Evolutionary conservation across 768 basidiomycete genomes (phyloP), one percentile per base, ranked within the genome.

Genomic region (Mycena latifolia): DNA sequence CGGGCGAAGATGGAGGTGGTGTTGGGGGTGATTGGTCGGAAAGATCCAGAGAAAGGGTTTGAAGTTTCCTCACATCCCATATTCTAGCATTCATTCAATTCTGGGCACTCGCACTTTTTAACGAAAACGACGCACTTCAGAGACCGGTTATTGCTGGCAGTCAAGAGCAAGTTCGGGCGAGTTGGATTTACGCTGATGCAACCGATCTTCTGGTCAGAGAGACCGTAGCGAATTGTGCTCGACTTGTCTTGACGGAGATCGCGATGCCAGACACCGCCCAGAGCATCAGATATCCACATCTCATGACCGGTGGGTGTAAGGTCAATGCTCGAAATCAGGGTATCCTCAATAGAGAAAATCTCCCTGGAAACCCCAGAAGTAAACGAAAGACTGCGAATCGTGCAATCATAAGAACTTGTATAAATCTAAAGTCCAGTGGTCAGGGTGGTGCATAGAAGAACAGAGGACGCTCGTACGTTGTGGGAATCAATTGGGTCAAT

Each of bases 391-490:
- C 80, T 81, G 24, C 94, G 90, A 63, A 95, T 78, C 3, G 90
- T 94, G 72, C 89, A 89, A 72, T 95, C 94, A 67, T 95, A 95
- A 14, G 94, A 87, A 47, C 88, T 90, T 14, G 93, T 95, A 72
- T 89, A 94, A 15, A 95, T 78, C 93, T 94, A 62, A 12, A 50
- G 10, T 10, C 25, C 24, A 45, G 7, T n/a, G 56, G 27, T 67
- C 29, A 63, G 57, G 53, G 29, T 63, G 27, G 43, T 18, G 57
- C 56, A 22, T 18, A 20, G 31, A 35, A 47, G 27, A 27, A 58
- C 25, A n/a, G n/a, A n/a, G 15, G 7, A 20, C 29, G 50, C 11
- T 74, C 83, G 59, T 75, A 93, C 94, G 64, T 84, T 92, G 68
- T 94, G 91, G 0, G 90, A 81, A 74, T 95, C 85, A 37, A 87